phyloP scores from a whole-genome alignment of 495 filamentous ascomycete species.

The Mycothermus thermophilus region DNA sequence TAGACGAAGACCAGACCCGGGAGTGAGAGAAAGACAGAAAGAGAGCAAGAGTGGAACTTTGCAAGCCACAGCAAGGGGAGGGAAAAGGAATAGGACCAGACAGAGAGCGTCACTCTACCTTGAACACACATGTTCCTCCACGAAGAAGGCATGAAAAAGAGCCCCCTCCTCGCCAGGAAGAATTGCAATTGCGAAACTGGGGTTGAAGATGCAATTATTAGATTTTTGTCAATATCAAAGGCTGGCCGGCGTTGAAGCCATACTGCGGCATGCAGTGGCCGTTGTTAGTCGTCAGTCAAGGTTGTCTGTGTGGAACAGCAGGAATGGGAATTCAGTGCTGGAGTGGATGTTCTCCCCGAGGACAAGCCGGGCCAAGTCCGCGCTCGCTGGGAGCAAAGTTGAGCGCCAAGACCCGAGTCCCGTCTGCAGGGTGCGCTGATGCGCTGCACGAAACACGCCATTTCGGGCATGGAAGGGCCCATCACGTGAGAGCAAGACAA shows the following conservation, averaged over 20 bases:
- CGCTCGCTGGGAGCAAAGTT: no score
- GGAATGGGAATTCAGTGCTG: no score
- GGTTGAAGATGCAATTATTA: neutral
- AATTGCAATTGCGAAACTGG: neutral
- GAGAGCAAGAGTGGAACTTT: conserved; percentile 1
- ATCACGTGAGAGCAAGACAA: conserved; percentile 14
- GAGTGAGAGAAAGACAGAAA: neutral
- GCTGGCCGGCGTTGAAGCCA: neutral
- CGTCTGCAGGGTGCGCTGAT: no score
- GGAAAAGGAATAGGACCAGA: neutral
- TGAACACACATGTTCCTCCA: conserved; percentile 8
- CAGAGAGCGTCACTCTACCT: no score
- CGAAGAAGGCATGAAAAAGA: neutral
- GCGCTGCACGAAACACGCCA: conserved; percentile 1
- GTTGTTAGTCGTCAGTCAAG: neutral
- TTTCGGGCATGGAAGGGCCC: conserved; percentile 8
- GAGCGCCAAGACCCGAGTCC: no score
- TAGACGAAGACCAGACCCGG: neutral
- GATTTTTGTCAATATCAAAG: conserved; percentile 1
- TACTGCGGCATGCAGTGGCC: no score
- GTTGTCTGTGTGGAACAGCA: no score
- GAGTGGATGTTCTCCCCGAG: conserved; percentile 9
- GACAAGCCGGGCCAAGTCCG: conserved; percentile 4
- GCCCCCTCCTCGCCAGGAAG: neutral
- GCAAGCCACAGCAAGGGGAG: neutral